A percentile compares a stretch with the other conserved stretches of the same genome.
Conservation (phyloP, 768 basidiomycete species). For the Grammothele lineata region DNA sequence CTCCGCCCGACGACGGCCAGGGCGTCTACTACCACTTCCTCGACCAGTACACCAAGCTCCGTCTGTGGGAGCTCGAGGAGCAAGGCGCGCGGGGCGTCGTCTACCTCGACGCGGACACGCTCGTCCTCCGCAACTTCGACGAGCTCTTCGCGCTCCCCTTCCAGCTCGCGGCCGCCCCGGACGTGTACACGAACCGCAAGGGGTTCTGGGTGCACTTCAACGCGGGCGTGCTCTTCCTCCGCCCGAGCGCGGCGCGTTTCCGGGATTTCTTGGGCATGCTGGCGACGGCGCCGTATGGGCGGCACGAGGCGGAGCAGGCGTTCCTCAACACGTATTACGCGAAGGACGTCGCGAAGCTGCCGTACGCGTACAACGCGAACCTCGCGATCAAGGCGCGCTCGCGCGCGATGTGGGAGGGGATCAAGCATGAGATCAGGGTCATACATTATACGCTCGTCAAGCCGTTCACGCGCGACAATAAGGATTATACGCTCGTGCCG, state of each 20-base stretch:
- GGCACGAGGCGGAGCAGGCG: slow-evolving; percentile 35
- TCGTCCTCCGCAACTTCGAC: slow-evolving; percentile 38
- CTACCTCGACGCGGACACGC: slow-evolving; percentile 42
- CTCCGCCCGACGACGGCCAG: slow-evolving; percentile 35
- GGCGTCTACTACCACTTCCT: slow-evolving; percentile 32
- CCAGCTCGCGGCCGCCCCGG: slow-evolving; percentile 38
- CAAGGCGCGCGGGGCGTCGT: slow-evolving; percentile 30
- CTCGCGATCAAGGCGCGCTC: slow-evolving; percentile 33
- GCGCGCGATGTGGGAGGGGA: slow-evolving; percentile 30
- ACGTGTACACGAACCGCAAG: slow-evolving; percentile 28
- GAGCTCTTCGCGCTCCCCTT: slow-evolving; percentile 41
- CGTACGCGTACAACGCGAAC: slow-evolving; percentile 40
- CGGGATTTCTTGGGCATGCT: slow-evolving; percentile 27
- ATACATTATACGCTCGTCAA: slow-evolving; percentile 38
- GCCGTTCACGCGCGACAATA: slow-evolving; percentile 19
- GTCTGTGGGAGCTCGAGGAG: slow-evolving; percentile 35
- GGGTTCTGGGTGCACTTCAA: slow-evolving; percentile 37
- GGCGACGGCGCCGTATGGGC: slow-evolving; percentile 28
- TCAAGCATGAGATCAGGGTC: slow-evolving; percentile 30
- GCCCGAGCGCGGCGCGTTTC: slow-evolving; percentile 28
- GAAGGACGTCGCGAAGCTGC: slow-evolving; percentile 30
- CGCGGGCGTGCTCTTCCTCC: slow-evolving; percentile 36
- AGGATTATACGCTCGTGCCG: slow-evolving; percentile 18
- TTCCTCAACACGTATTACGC: slow-evolving; percentile 39
- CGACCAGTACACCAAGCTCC: slow-evolving; percentile 43